phyloP scores from a whole-genome alignment of 2,329 filamentous ascomycete species.

The Sordariomycetes sp. region DNA sequence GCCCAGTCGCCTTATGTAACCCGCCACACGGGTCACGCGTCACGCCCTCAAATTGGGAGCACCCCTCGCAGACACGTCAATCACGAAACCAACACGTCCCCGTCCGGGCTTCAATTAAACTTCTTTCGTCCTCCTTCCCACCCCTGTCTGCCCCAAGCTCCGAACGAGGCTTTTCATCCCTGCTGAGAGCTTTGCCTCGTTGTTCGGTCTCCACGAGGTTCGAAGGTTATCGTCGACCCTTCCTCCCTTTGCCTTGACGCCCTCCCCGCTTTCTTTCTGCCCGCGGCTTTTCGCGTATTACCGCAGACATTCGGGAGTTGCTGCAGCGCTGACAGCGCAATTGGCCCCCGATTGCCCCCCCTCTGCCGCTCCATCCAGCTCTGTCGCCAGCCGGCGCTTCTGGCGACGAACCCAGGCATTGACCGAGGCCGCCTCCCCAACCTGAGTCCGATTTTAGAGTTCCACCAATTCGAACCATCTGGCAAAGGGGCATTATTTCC shows the following conservation, averaged over 20 bases:
- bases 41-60: slow-evolving; percentile 3
- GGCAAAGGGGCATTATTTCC: neutral
- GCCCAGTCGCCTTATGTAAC: neutral
- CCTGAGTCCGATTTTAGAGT: neutral
- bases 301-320: neutral
- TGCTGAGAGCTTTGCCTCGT: neutral
- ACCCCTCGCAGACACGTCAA: slow-evolving; percentile 2
- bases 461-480: neutral
- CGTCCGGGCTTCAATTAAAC: slow-evolving; percentile 11
- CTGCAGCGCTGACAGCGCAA: neutral
- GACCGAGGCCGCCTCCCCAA: neutral
- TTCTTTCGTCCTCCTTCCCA: neutral
- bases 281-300: neutral
- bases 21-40: slow-evolving; percentile 4
- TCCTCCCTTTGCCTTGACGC: neutral
- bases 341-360: neutral
- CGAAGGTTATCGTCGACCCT: neutral
- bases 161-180: slow-evolving; percentile 3
- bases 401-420: neutral
- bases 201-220: neutral
- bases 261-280: neutral
- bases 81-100: slow-evolving; percentile 33
- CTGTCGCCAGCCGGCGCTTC: neutral
- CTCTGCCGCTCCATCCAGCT: neutral
- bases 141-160: neutral